Conservation (phyloP, 164 flowering plant species). For the Magnolia officinalis region DNA sequence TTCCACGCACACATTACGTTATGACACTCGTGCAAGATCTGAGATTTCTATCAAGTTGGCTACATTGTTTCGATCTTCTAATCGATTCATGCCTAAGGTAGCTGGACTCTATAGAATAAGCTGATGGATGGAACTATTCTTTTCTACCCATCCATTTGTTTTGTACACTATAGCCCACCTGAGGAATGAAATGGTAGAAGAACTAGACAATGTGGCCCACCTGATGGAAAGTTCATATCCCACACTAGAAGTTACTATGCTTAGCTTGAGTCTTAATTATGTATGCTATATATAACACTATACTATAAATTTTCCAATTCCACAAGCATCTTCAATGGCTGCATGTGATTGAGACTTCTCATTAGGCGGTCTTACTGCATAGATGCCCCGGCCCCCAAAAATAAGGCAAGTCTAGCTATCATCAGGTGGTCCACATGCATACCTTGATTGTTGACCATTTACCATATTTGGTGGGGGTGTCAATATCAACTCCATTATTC, state of each 20-base stretch:
- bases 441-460: background rate
- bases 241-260: background rate
- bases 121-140: background rate
- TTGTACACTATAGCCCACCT: background rate
- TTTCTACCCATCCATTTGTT: background rate
- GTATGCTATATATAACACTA: background rate
- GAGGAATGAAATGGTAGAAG: background rate
- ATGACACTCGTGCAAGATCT: background rate
- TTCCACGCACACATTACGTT: background rate
- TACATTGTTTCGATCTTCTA: no score
- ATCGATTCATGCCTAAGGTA: no score
- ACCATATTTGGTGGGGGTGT: background rate
- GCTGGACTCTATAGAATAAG: background rate
- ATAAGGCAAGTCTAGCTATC: background rate
- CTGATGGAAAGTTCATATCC: background rate
- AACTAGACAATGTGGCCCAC: background rate
- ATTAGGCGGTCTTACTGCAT: background rate
- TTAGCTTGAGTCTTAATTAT: background rate
- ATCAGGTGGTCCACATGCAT: background rate
- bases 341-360: background rate
- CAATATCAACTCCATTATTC: no score
- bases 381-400: background rate
- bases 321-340: background rate
- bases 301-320: background rate
- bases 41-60: background rate